Evolutionary conservation across 768 basidiomycete genomes (phyloP), one percentile per base, ranked within the genome.

Genomic region (Russula lepida): DNA sequence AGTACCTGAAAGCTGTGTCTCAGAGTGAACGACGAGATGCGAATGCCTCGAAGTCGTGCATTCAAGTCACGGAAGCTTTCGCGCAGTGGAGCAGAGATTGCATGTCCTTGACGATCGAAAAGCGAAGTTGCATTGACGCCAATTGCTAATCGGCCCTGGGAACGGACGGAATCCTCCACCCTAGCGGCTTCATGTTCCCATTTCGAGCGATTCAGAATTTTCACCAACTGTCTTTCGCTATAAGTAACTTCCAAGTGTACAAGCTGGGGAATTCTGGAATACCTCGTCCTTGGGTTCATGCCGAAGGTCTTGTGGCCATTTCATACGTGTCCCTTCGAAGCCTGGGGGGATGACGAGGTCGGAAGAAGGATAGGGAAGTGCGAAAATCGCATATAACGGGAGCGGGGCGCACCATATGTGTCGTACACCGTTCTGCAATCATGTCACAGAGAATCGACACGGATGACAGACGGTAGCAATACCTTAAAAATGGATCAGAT

Each of bases 241-340:
- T 61, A n/a, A 56, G 47, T 43, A 43, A 32, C n/a, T 6, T n/a
- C 25, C 12, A 25, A 39, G 37, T 30, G 15, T 11, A 43, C 23
- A 27, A 17, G 13, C 17, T 5, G 33, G 51, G 6, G 19, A 4
- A 48, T 23, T 33, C 43, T 12, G 37, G 52, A 71, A 48, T 63
- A 84, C 84, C 72, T 84, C 79, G 62, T 80, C 77, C 62, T 67
- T 73, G 56, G 78, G 68, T 69, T 75, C 77, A 27, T 73, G 73
- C 54, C 77, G 76, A 48, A 81, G 59, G 37, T 76, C 73, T 55
- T 73, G 68, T 11, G 81, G 74, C 79, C 79, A 82, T 61, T 74
- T 68, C 57, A 76, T 64, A 54, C 72, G 71, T 30, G 80, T 69
- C 58, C 77, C 78, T 54, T 75, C 68, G 59, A 70, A 66, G 19